A percentile compares a stretch with the other conserved stretches of the same genome.
phyloP scores from a whole-genome alignment of 2,329 filamentous ascomycete genomes.

The Fusarium sp. region DNA sequence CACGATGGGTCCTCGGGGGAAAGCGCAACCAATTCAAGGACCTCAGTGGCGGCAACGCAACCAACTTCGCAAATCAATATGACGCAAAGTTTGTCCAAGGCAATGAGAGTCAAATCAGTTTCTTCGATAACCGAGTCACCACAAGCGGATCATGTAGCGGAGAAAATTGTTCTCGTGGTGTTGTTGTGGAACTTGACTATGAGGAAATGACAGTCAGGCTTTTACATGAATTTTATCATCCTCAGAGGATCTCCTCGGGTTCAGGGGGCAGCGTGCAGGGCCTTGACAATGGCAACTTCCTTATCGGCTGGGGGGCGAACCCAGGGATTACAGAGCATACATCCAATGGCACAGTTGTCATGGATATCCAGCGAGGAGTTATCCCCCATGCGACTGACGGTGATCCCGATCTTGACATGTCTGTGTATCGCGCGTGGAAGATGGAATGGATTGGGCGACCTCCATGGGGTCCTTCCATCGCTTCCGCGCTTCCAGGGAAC shows the following conservation, averaged over 20 bases:
- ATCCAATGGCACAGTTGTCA: slow-evolving; percentile 39
- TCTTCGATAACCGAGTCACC: slow-evolving; percentile 60
- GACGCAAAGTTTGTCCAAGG: slow-evolving; percentile 57
- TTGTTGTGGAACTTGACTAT: slow-evolving; percentile 55
- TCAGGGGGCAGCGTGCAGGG: slow-evolving; percentile 62
- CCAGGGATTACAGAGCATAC: slow-evolving; percentile 58
- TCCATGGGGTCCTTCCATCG: slow-evolving; percentile 39
- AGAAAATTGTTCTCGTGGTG: slow-evolving; percentile 35
- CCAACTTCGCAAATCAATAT: slow-evolving; percentile 56
- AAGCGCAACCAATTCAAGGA: slow-evolving; percentile 47
- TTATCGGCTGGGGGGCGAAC: slow-evolving; percentile 67
- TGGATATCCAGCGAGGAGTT: slow-evolving; percentile 55
- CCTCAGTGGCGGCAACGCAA: slow-evolving; percentile 44
- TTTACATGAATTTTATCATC: slow-evolving; percentile 59
- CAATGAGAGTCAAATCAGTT: slow-evolving; percentile 57
- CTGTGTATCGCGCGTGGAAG: slow-evolving; percentile 41
- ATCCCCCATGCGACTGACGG: slow-evolving; percentile 48
- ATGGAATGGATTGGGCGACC: slow-evolving; percentile 40
- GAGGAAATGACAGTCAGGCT: slow-evolving; percentile 56
- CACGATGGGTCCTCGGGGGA: slow-evolving; percentile 49
- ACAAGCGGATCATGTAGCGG: slow-evolving; percentile 21
- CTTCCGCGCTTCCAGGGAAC: slow-evolving; percentile 14
- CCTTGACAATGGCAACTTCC: slow-evolving; percentile 61
- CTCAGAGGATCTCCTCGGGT: slow-evolving; percentile 59
- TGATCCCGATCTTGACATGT: slow-evolving; percentile 19